Percentiles rank a stretch among this genome's conserved stretches.
Evolutionary conservation across 352 stramenopile genomes (phyloP).

Genomic region (Halophytophthora polymorphica): DNA sequence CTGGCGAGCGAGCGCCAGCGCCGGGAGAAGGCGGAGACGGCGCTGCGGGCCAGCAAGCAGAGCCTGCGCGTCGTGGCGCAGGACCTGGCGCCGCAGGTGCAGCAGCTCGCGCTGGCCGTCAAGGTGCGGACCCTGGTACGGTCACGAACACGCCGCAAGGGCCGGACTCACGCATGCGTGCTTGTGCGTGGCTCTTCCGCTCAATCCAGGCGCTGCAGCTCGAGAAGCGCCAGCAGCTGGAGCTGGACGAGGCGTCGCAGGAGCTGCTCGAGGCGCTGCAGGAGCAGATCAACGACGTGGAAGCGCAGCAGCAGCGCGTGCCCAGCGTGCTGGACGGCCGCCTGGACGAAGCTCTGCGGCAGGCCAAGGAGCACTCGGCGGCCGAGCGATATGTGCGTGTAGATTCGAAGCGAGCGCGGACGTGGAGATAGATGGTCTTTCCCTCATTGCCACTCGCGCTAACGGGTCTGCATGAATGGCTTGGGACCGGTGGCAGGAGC

Average conservation of each 20-base stretch:
- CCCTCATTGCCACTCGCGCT: neutral
- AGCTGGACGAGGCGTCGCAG: slow-evolving; percentile 59
- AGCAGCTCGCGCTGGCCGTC: slow-evolving; percentile 41
- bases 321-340: slow-evolving; percentile 23
- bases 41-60: slow-evolving; percentile 29
- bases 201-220: slow-evolving; percentile 43
- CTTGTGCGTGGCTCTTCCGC: neutral
- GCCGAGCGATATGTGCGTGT: slow-evolving; percentile 36
- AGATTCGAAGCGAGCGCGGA: neutral
- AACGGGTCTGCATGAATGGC: neutral
- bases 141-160: neutral
- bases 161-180: neutral
- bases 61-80: slow-evolving; percentile 37
- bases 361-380: slow-evolving; percentile 28
- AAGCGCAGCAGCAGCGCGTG: slow-evolving; percentile 30
- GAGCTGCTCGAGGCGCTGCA: slow-evolving; percentile 54
- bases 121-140: slow-evolving; percentile 25
- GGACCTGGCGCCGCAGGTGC: slow-evolving; percentile 46
- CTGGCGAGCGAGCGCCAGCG: slow-evolving; percentile 54
- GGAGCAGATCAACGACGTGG: slow-evolving; percentile 46
- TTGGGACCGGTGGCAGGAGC: slow-evolving; percentile 27
- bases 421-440: no score
- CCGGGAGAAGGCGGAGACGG: slow-evolving; percentile 47
- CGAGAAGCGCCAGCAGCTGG: slow-evolving; percentile 50
- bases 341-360: slow-evolving; percentile 26